phyloP scores from a whole-genome alignment of 768 basidiomycete species.

The Leccinum arenicola region DNA sequence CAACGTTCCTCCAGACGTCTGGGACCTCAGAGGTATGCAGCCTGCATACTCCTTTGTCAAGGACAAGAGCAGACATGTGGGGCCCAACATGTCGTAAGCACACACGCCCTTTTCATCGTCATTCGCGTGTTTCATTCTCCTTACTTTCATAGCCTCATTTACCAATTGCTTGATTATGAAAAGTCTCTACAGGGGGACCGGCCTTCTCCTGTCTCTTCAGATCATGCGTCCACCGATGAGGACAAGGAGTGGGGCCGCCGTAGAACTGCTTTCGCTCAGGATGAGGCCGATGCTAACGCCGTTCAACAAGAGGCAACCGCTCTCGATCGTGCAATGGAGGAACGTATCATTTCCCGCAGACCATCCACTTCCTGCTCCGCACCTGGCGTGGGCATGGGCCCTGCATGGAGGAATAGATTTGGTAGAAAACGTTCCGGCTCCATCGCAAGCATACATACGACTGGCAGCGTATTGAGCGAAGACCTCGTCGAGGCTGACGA shows the following conservation, averaged over 20 bases:
- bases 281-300: constrained; percentile 48
- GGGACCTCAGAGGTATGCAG: constrained; percentile 84
- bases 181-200: constrained; percentile 57
- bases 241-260: constrained; percentile 82
- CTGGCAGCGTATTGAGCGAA: constrained; percentile 71
- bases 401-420: constrained; percentile 64
- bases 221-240: constrained; percentile 56
- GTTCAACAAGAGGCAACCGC: constrained; percentile 78
- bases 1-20: constrained; percentile 69
- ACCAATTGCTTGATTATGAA: constrained; percentile 91
- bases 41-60: constrained; percentile 88
- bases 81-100: constrained; percentile 93
- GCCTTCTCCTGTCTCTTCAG: constrained; percentile 51
- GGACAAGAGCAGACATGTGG: constrained; percentile 81
- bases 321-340: constrained; percentile 86
- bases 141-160: constrained; percentile 66
- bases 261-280: constrained; percentile 48
- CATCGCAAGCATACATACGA: constrained; percentile 66
- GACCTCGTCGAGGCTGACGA: constrained; percentile 82
- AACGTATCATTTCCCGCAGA: constrained; percentile 73
- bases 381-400: constrained; percentile 65
- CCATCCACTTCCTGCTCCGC: constrained; percentile 62
- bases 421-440: constrained; percentile 73
- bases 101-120: constrained; percentile 22
- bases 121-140: constrained; percentile 22